These are phyloP conservation scores for Trichophaea hybrida DNA, from an alignment of 2,329 filamentous ascomycete species.

Conservation along the genomic window DNA sequence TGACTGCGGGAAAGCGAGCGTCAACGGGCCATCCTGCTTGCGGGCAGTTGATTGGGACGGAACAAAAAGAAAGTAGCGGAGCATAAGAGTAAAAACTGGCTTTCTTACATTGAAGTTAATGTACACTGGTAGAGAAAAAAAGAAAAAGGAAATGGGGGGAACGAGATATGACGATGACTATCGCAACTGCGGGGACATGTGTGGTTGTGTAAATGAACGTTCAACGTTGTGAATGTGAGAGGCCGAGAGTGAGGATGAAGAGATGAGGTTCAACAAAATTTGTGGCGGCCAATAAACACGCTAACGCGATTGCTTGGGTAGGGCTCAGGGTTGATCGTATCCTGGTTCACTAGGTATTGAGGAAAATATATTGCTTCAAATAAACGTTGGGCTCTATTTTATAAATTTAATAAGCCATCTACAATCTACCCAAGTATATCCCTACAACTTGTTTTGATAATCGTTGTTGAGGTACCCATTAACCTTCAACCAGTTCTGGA, in stretches of 20 bases:
- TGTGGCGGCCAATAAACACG: no score
- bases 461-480: conserved; percentile 43
- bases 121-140: background rate
- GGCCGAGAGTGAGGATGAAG: no score
- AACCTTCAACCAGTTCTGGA: conserved; percentile 52
- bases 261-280: no score
- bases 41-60: background rate
- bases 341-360: no score
- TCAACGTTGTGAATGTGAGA: no score
- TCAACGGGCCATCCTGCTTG: background rate
- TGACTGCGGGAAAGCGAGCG: background rate
- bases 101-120: background rate
- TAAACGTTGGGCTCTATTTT: background rate
- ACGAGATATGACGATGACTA: background rate
- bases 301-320: no score
- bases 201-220: no score
- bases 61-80: background rate
- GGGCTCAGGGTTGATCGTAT: no score
- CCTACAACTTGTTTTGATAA: background rate
- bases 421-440: background rate
- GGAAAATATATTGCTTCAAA: no score
- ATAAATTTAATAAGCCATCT: background rate
- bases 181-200: no score
- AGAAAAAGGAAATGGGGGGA: background rate
- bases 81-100: background rate